phyloP scores from a whole-genome alignment of 1,139 yeast species.

The Yamadazyma dendronema region DNA sequence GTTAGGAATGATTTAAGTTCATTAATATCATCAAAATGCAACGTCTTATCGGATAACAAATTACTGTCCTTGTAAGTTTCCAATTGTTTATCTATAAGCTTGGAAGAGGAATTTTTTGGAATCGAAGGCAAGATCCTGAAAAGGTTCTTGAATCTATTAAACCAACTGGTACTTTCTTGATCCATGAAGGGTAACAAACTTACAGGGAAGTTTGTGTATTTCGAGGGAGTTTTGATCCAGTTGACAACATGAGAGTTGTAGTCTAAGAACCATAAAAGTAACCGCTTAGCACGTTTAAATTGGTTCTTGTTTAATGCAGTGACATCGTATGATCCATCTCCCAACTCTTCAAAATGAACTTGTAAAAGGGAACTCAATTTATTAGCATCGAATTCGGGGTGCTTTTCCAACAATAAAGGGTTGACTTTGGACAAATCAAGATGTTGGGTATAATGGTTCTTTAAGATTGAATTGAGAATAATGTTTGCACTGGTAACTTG shows the following conservation, averaged over 20 bases:
- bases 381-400: constrained; percentile 24
- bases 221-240: constrained; percentile 19
- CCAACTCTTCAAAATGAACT: constrained; percentile 29
- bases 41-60: constrained; percentile 2
- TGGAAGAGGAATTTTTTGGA: constrained; percentile 1
- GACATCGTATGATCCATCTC: constrained; percentile 27
- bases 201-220: constrained; percentile 4
- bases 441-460: constrained; percentile 30
- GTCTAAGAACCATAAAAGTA: constrained; percentile 39
- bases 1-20: constrained; percentile 11
- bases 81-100: constrained; percentile 7
- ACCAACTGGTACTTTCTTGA: constrained; percentile 37
- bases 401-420: constrained; percentile 24
- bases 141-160: constrained; percentile 23
- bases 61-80: constrained; percentile 6
- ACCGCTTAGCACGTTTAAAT: constrained; percentile 34
- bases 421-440: constrained; percentile 30
- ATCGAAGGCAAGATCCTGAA: constrained; percentile 16
- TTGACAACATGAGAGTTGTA: constrained; percentile 30
- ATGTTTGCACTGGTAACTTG: constrained; percentile 37
- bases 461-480: constrained; percentile 29
- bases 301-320: constrained; percentile 28
- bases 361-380: constrained; percentile 33
- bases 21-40: constrained; percentile 9
- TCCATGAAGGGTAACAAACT: constrained; percentile 29